These are phyloP conservation scores for Perilla frutescens DNA, from an alignment of 257 asterid species.

Conservation along the genomic window DNA sequence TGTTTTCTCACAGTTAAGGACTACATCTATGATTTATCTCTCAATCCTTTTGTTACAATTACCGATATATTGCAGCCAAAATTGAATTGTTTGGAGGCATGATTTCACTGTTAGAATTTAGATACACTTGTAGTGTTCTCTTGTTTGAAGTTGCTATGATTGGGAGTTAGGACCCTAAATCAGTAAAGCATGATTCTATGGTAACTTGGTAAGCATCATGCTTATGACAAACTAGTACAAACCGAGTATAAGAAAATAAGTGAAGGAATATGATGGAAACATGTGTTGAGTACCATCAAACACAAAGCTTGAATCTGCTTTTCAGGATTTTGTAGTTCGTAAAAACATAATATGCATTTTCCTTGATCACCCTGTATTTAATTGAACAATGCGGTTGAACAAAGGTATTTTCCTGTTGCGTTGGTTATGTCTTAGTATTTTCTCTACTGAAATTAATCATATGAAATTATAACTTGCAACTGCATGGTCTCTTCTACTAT, in stretches of 20 bases:
- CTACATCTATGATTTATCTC: too few species aligned
- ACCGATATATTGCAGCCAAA: too few species aligned
- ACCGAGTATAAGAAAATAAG: not conserved
- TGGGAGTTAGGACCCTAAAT: too few species aligned
- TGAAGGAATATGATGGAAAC: not conserved
- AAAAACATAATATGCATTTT: conserved; percentile 93
- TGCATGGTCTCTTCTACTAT: conserved; percentile 2
- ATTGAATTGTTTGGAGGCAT: too few species aligned
- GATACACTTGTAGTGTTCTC: too few species aligned
- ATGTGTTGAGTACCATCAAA: conserved; percentile 73
- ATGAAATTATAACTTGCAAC: not conserved
- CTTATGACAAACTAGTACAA: conserved; percentile 10
- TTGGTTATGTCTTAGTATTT: conserved; percentile 33
- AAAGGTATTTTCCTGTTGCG: conserved; percentile 89
- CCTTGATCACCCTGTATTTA: conserved; percentile 77
- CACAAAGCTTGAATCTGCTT: conserved; percentile 95
- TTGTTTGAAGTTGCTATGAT: too few species aligned
- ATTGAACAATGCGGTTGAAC: conserved; percentile 93
- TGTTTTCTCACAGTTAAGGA: too few species aligned
- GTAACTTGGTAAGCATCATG: too few species aligned
- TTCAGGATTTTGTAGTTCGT: conserved; percentile 86
- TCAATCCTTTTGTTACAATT: too few species aligned
- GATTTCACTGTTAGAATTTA: too few species aligned
- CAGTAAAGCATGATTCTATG: too few species aligned
- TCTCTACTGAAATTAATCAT: not conserved